These are phyloP conservation scores for Malassezia sympodialis DNA, from an alignment of 1,284 basidiomycete genomes.

Conservation along the genomic window DNA sequence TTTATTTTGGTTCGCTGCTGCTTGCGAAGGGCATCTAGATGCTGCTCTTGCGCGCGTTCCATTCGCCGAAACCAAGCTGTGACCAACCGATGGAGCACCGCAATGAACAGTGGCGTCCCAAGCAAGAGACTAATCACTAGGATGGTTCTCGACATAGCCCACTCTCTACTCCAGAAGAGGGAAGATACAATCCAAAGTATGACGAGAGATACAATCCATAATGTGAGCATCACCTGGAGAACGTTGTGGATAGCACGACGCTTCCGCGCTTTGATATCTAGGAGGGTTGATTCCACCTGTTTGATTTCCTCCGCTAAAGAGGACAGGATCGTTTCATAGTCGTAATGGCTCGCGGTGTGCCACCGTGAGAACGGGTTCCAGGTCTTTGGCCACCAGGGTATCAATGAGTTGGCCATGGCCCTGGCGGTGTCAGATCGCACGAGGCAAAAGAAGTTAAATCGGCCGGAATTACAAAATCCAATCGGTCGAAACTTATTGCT, in stretches of 20 bases:
- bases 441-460: background rate
- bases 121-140: constrained; percentile 8
- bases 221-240: constrained; percentile 61
- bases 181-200: constrained; percentile 62
- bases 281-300: constrained; percentile 61
- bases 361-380: constrained; percentile 15
- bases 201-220: constrained; percentile 69
- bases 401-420: constrained; percentile 1
- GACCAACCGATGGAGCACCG: constrained; percentile 7
- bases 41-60: constrained; percentile 55
- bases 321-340: constrained; percentile 54
- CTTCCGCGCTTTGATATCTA: constrained; percentile 77
- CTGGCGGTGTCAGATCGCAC: background rate
- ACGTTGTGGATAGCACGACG: constrained; percentile 68
- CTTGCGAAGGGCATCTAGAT: constrained; percentile 64
- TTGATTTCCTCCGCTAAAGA: constrained; percentile 51
- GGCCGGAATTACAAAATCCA: background rate
- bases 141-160: constrained; percentile 8
- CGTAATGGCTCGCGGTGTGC: constrained; percentile 24
- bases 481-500: background rate
- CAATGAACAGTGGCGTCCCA: constrained; percentile 7
- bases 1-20: constrained; percentile 78
- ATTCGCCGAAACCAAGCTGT: constrained; percentile 8
- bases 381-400: constrained; percentile 16
- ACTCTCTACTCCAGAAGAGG: constrained; percentile 11